Conservation (phyloP, 2,329 filamentous ascomycete genomes). For the Clarireedia hainanense region DNA sequence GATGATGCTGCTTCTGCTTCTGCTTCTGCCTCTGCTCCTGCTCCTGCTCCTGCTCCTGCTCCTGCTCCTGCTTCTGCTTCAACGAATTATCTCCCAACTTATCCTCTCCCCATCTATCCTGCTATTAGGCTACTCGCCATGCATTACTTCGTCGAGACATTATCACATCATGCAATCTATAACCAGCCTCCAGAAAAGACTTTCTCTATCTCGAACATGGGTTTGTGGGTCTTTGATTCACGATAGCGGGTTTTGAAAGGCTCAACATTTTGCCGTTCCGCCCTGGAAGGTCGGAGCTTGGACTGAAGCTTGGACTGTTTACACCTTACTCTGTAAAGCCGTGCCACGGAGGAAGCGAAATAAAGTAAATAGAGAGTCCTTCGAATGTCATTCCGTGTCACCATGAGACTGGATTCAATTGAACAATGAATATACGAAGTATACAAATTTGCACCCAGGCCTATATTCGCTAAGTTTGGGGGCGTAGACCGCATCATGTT, state of each 20-base stretch:
- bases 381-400: neutral
- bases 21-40: neutral
- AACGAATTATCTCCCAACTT: too few species aligned
- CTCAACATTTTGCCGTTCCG: neutral
- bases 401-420: neutral
- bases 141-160: neutral
- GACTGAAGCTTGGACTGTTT: slow-evolving; percentile 1
- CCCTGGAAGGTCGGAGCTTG: neutral
- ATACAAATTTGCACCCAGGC: too few species aligned
- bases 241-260: slow-evolving; percentile 1
- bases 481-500: neutral
- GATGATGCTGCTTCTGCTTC: neutral
- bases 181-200: slow-evolving; percentile 3
- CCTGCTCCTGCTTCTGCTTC: too few species aligned
- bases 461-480: too few species aligned
- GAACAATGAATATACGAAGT: neutral
- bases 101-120: too few species aligned
- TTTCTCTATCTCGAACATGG: slow-evolving; percentile 3
- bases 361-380: neutral
- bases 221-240: neutral
- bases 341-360: neutral
- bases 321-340: neutral
- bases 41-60: neutral
- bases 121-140: neutral
- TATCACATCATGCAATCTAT: neutral